Evolutionary conservation across 352 stramenopile species (phyloP).

Genomic region (Phytophthora uliginosa): DNA sequence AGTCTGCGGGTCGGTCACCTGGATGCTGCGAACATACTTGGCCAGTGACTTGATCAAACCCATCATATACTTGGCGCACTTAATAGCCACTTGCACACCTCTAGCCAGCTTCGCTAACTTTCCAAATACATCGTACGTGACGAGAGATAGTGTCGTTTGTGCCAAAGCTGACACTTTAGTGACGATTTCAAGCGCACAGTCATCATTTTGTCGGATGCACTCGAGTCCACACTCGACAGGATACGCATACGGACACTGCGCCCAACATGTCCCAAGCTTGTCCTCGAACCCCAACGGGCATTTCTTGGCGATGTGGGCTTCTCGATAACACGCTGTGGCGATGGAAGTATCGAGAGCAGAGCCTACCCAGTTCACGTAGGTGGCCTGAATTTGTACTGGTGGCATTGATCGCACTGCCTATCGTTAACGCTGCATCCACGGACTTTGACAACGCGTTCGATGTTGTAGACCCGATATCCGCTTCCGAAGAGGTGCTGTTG

Average conservation of each 20-base stretch:
- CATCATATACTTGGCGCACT: conserved; percentile 36
- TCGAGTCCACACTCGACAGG: conserved; percentile 41
- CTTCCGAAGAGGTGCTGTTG: too few species aligned
- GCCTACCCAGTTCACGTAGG: conserved; percentile 39
- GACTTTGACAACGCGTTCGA: not conserved
- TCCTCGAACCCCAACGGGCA: conserved; percentile 31
- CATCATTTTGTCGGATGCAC: conserved; percentile 39
- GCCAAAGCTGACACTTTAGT: conserved; percentile 25
- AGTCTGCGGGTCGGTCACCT: conserved; percentile 27
- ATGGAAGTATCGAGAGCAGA: conserved; percentile 28
- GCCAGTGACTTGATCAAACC: conserved; percentile 30
- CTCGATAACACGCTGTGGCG: conserved; percentile 43
- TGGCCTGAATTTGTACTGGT: conserved; percentile 35
- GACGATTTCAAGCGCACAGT: conserved; percentile 34
- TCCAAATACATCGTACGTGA: conserved; percentile 24
- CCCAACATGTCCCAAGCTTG: conserved; percentile 38
- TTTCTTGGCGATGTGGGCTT: conserved; percentile 37
- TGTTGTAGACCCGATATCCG: too few species aligned
- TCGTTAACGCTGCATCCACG: conserved; percentile 13
- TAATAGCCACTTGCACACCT: conserved; percentile 23
- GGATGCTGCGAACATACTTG: conserved; percentile 25
- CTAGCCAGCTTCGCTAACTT: conserved; percentile 13
- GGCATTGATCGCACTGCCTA: conserved; percentile 16
- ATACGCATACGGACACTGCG: conserved; percentile 37
- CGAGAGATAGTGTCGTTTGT: conserved; percentile 7